These are phyloP conservation scores for Geranium brycei DNA, from an alignment of 345 rosid genomes.

Conservation along the genomic window DNA sequence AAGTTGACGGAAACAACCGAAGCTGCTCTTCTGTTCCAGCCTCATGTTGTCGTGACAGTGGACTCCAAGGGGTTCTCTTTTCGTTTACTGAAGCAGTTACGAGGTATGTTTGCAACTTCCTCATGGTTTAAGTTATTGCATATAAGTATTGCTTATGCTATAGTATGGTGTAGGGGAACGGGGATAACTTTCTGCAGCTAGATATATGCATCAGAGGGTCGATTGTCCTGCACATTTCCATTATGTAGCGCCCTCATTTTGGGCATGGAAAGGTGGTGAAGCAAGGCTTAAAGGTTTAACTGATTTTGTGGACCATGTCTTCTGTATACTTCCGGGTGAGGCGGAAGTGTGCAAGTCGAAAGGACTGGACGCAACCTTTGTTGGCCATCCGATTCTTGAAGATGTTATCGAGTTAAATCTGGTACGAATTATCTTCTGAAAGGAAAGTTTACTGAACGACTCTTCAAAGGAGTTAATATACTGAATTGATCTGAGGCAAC, in stretches of 20 bases:
- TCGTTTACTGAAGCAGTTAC: slow-evolving; percentile 60
- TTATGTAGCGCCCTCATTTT: slow-evolving; percentile 87
- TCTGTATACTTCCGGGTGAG: slow-evolving; percentile 85
- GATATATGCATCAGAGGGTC: slow-evolving; percentile 22
- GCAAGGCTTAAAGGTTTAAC: slow-evolving; percentile 54
- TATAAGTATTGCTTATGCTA: slow-evolving; percentile 13
- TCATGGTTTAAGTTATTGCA: slow-evolving; percentile 12
- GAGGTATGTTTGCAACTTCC: slow-evolving; percentile 28
- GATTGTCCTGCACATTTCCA: slow-evolving; percentile 54
- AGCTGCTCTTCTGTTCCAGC: slow-evolving; percentile 53
- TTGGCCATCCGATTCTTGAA: slow-evolving; percentile 82
- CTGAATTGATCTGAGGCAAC: not conserved
- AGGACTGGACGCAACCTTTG: slow-evolving; percentile 67
- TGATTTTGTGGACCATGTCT: slow-evolving; percentile 67
- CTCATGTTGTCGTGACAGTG: slow-evolving; percentile 82
- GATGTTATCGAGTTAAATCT: slow-evolving; percentile 43
- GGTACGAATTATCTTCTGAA: slow-evolving; percentile 27
- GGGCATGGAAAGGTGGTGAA: slow-evolving; percentile 99
- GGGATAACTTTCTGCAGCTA: slow-evolving; percentile 68
- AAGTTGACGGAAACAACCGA: slow-evolving; percentile 59
- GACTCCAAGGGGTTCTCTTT: slow-evolving; percentile 94
- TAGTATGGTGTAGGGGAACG: slow-evolving; percentile 28
- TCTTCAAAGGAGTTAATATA: not conserved
- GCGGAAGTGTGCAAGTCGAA: slow-evolving; percentile 44
- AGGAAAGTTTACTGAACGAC: not conserved